A percentile compares a stretch with the other conserved stretches of the same genome.
phyloP scores from a whole-genome alignment of 495 filamentous ascomycete genomes.

The Daldinia childiae region DNA sequence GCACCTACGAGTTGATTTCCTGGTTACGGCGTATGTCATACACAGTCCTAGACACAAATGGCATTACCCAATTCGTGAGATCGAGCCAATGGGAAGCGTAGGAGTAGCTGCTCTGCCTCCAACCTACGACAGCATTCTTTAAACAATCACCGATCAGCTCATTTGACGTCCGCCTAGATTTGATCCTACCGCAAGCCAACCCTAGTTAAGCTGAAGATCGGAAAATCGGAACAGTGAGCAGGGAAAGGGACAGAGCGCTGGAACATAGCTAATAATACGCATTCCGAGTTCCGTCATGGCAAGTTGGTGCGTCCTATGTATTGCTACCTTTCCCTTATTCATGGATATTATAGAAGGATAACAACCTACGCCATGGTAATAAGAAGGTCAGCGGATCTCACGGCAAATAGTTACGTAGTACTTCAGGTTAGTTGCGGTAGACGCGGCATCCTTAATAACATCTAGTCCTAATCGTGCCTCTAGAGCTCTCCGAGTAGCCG shows the following conservation, averaged over 20 bases:
- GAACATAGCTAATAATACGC: conserved; percentile 22
- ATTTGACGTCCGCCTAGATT: conserved; percentile 28
- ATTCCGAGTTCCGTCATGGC: conserved; percentile 7
- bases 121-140: conserved; percentile 14
- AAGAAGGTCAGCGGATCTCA: conserved; percentile 12
- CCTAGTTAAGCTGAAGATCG: conserved; percentile 21
- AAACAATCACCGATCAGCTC: conserved; percentile 33
- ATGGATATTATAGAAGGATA: conserved; percentile 7
- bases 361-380: conserved; percentile 6
- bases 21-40: not conserved
- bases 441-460: conserved; percentile 21
- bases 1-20: not conserved
- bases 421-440: conserved; percentile 13
- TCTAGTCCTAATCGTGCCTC: not conserved
- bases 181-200: conserved; percentile 9
- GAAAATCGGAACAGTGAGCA: conserved; percentile 6
- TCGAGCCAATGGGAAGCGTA: conserved; percentile 36
- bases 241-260: conserved; percentile 16
- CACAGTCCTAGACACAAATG: conserved; percentile 4
- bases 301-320: conserved; percentile 1
- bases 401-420: conserved; percentile 15
- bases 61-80: conserved; percentile 25
- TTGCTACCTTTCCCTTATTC: not conserved
- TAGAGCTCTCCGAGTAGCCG: conserved; percentile 11
- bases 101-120: conserved; percentile 13